Conservation (phyloP, 1,284 basidiomycete genomes). For the Cystobasidium sp. region DNA sequence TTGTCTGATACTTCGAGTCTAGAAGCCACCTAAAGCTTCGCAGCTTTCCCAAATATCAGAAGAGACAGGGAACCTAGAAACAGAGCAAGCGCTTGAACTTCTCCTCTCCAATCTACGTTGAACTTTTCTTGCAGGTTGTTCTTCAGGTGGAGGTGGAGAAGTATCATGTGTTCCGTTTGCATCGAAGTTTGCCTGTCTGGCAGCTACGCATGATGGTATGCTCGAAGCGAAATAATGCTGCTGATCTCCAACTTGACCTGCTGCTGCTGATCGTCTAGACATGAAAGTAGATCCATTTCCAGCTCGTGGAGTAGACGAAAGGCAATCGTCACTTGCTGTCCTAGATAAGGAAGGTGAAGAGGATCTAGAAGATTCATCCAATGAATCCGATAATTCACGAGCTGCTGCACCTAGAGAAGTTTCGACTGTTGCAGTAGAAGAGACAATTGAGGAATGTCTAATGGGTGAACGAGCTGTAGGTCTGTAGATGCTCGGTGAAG, state of each 20-base stretch:
- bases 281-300: not conserved
- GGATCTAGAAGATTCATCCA: conserved; percentile 28
- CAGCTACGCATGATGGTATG: not conserved
- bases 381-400: conserved; percentile 17
- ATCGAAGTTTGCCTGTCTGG: conserved; percentile 1
- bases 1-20: no score
- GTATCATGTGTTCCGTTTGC: conserved; percentile 26
- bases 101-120: conserved; percentile 5
- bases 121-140: conserved; percentile 30
- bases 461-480: conserved; percentile 16
- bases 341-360: conserved; percentile 1
- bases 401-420: conserved; percentile 30
- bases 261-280: not conserved
- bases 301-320: conserved; percentile 23
- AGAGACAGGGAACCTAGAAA: not conserved
- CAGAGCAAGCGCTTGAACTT: not conserved
- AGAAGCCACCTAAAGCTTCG: conserved; percentile 32
- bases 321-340: conserved; percentile 11
- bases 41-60: conserved; percentile 34
- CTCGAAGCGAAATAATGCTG: no score
- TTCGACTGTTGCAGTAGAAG: conserved; percentile 21
- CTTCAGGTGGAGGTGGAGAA: conserved; percentile 32
- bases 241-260: not conserved
- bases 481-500: not conserved
- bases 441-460: not conserved